Percentiles rank a stretch among this genome's conserved stretches.
Conservation (phyloP, 1,284 basidiomycete species). For the Apiotrichum sp. region DNA sequence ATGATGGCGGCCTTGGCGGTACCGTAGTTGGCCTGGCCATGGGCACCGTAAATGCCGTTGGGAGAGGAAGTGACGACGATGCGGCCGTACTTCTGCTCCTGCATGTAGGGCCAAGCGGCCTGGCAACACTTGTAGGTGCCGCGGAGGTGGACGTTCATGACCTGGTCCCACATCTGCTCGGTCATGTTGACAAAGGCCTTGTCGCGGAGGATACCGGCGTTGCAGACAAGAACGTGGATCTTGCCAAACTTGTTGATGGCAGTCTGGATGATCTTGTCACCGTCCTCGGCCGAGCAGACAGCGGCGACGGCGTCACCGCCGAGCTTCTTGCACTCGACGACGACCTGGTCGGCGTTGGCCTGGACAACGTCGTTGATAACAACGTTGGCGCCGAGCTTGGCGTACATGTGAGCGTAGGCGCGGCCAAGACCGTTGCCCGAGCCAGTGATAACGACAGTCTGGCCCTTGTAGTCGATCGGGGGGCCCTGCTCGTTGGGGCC, state of each 20-base stretch:
- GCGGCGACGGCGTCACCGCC: slow-evolving; percentile 84
- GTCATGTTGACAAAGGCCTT: slow-evolving; percentile 86
- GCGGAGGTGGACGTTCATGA: slow-evolving; percentile 76
- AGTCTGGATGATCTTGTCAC: slow-evolving; percentile 79
- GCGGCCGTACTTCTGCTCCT: slow-evolving; percentile 93
- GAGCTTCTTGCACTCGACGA: slow-evolving; percentile 76
- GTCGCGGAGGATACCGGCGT: slow-evolving; percentile 89
- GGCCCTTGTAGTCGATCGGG: slow-evolving; percentile 73
- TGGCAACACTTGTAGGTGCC: slow-evolving; percentile 73
- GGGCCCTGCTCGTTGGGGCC: slow-evolving; percentile 14
- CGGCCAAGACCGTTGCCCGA: slow-evolving; percentile 89
- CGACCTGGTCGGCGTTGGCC: slow-evolving; percentile 75
- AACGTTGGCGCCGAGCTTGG: slow-evolving; percentile 85
- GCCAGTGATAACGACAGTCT: slow-evolving; percentile 92
- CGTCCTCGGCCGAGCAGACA: slow-evolving; percentile 78
- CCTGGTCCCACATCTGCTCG: slow-evolving; percentile 90
- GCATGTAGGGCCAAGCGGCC: slow-evolving; percentile 95
- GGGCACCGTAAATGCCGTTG: slow-evolving; percentile 92
- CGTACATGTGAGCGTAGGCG: slow-evolving; percentile 86
- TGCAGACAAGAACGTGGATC: slow-evolving; percentile 85
- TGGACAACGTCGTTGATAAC: slow-evolving; percentile 94
- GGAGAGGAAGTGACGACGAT: slow-evolving; percentile 91
- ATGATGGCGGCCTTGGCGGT: slow-evolving; percentile 92
- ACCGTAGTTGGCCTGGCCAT: slow-evolving; percentile 80
- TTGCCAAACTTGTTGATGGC: slow-evolving; percentile 83